Base-by-base conservation (phyloP, 2,329 filamentous ascomycete species). In the Pseudocercospora pini-densiflorae region DNA sequence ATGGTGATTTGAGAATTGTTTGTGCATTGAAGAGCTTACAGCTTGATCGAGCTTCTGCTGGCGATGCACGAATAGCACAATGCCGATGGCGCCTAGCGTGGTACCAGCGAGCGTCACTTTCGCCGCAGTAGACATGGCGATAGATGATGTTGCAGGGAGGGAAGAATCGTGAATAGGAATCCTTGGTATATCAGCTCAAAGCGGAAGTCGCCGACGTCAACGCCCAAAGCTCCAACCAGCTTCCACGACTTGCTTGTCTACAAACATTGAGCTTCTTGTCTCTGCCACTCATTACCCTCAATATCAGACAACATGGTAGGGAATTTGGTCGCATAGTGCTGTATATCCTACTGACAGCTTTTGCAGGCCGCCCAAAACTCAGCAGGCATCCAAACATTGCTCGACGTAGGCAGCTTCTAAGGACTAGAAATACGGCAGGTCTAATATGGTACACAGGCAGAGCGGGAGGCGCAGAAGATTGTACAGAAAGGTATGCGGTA, bases 381-480 rank as follows among this genome's bases (percentile, higher is more conserved):
- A 73, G 90, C 92, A 77, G 95, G 95, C 82, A 99, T 99, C 80
- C 94, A 98, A 84, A 98, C 94, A 79, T 90, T 99, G 78, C 93
- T 99, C 83, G 95, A 98, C 84, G 95, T 99, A 91, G 24, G 65
- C 43, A 36, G 16, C 31, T 57, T 49, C 40, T 57, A 36, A 77
- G 91, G 79, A 68, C 51, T 67, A 21, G 27, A 49, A 45, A 43
- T 31, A 61, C 21, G 24, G 49, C 58, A 58, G 21, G 19, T 78
- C 80, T 84, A 72, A 85, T 77, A 69, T 63, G 70, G 47, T 62
- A 71, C 23, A 73, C 74, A 98, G 94, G 94, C 95, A 76, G 95
- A 99, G 88, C 91, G 93, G 82, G 94, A 98, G 82, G 95, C 95
- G 68, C 94, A 97, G 83, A 97, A 97, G 88, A 99, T 99, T 80